Evolutionary conservation across 2,329 filamentous ascomycete genomes (phyloP).

Genomic region (Claviceps paspali): DNA sequence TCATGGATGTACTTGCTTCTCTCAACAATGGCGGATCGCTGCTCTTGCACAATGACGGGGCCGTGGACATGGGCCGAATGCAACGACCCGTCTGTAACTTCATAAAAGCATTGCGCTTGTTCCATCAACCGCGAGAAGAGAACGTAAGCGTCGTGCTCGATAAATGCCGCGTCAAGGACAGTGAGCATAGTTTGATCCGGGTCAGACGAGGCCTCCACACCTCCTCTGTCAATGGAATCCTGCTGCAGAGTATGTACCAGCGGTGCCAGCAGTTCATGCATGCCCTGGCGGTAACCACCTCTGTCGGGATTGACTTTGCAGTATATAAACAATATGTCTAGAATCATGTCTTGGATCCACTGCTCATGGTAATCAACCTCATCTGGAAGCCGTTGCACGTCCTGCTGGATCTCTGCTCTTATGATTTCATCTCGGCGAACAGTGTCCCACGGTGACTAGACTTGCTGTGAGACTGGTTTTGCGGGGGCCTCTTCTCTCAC

Average conservation of each 20-base stretch:
- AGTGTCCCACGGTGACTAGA: constrained; percentile 79
- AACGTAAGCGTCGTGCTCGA: constrained; percentile 84
- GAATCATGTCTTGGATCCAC: constrained; percentile 61
- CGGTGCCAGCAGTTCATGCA: constrained; percentile 91
- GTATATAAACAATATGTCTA: constrained; percentile 86
- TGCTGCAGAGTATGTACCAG: constrained; percentile 71
- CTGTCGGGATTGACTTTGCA: constrained; percentile 80
- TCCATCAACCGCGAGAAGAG: constrained; percentile 83
- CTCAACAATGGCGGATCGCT: constrained; percentile 53
- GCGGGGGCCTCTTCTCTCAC: too few relatives aligned
- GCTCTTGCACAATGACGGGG: constrained; percentile 13
- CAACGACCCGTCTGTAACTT: constrained; percentile 30
- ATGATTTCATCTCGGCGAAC: constrained; percentile 71
- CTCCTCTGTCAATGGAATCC: constrained; percentile 52
- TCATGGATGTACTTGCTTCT: constrained; percentile 81
- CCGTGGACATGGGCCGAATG: constrained; percentile 7
- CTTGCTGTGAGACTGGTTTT: constrained; percentile 1
- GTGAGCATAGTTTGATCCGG: constrained; percentile 42
- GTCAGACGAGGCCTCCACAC: constrained; percentile 16
- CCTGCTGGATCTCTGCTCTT: constrained; percentile 80
- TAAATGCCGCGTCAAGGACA: constrained; percentile 54
- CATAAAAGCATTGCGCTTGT: constrained; percentile 72
- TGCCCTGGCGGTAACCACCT: constrained; percentile 89
- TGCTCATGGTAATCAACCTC: constrained; percentile 78
- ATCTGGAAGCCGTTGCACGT: constrained; percentile 86